A percentile compares a stretch with the other conserved stretches of the same genome.
phyloP scores from a whole-genome alignment of 495 filamentous ascomycete species.

The Neohortaea acidophila region DNA sequence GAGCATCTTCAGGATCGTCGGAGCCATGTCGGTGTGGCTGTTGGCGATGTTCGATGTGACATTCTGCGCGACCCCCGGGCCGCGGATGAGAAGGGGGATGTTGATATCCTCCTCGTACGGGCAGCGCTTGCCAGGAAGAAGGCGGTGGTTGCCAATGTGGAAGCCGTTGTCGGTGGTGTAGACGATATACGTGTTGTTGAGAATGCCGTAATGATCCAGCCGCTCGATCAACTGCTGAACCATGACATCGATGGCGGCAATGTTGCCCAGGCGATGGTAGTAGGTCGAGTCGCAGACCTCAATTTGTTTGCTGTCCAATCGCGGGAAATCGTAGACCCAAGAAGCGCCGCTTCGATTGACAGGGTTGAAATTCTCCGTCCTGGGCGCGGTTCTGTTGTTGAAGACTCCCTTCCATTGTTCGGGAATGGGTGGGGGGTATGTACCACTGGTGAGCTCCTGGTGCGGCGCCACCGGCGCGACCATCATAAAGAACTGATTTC shows the following conservation, averaged over 20 bases:
- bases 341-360: conserved; percentile 32
- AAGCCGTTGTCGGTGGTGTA: conserved; percentile 59
- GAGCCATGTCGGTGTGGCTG: conserved; percentile 52
- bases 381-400: conserved; percentile 30
- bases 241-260: conserved; percentile 57
- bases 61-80: conserved; percentile 16
- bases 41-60: conserved; percentile 38
- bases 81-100: conserved; percentile 40
- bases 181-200: conserved; percentile 38
- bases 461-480: conserved; percentile 50
- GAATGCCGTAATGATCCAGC: conserved; percentile 20
- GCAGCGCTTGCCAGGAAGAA: conserved; percentile 53
- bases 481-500: conserved; percentile 48
- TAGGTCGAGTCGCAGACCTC: conserved; percentile 53
- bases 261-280: conserved; percentile 41
- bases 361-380: conserved; percentile 33
- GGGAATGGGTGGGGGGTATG: conserved; percentile 27
- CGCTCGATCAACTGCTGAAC: conserved; percentile 40
- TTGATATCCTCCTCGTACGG: conserved; percentile 61
- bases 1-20: conserved; percentile 43
- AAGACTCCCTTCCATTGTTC: conserved; percentile 17
- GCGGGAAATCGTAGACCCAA: conserved; percentile 42
- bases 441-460: conserved; percentile 17
- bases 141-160: conserved; percentile 56
- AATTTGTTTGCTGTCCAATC: conserved; percentile 37